A percentile compares a stretch with the other conserved stretches of the same genome.
Evolutionary conservation across 148 eudicot genomes (phyloP).

Genomic region (Silene uniflora): DNA sequence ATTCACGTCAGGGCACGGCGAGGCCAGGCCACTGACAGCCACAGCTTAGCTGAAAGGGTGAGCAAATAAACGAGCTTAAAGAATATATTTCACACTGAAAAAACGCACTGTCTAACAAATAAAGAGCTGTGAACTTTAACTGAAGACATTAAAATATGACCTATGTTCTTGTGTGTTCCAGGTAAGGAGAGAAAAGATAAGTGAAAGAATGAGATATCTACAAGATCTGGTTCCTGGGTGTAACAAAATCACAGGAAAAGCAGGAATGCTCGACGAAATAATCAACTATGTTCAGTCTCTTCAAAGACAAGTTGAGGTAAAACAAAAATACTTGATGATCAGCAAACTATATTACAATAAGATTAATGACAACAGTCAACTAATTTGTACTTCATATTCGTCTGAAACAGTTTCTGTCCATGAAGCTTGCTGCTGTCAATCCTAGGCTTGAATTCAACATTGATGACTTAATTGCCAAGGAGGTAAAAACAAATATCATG

Average conservation of each 20-base stretch:
- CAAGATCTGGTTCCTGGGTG: constrained; percentile 98
- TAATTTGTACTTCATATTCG: constrained; percentile 15
- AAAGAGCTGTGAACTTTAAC: background rate
- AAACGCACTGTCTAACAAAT: background rate
- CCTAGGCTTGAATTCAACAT: constrained; percentile 74
- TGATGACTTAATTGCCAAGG: constrained; percentile 59
- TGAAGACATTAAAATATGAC: background rate
- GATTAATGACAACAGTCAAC: background rate
- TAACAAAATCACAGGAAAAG: constrained; percentile 91
- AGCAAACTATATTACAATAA: background rate
- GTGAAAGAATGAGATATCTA: constrained; percentile 91
- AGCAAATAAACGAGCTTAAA: constrained; percentile 16
- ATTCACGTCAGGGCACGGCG: constrained; percentile 97
- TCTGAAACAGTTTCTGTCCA: constrained; percentile 74
- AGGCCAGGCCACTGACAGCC: constrained; percentile 99
- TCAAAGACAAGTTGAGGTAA: constrained; percentile 99
- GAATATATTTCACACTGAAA: no score
- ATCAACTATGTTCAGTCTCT: constrained; percentile 96
- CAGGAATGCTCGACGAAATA: constrained; percentile 97
- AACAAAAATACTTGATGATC: constrained; percentile 9
- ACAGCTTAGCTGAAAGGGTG: constrained; percentile 97
- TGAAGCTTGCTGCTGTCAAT: constrained; percentile 81
- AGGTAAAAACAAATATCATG: constrained; percentile 42
- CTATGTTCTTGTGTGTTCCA: constrained; percentile 26
- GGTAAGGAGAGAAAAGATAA: constrained; percentile 92